These are phyloP conservation scores for Clarireedia homoeocarpa DNA, from an alignment of 2,329 filamentous ascomycete genomes.

Conservation along the genomic window DNA sequence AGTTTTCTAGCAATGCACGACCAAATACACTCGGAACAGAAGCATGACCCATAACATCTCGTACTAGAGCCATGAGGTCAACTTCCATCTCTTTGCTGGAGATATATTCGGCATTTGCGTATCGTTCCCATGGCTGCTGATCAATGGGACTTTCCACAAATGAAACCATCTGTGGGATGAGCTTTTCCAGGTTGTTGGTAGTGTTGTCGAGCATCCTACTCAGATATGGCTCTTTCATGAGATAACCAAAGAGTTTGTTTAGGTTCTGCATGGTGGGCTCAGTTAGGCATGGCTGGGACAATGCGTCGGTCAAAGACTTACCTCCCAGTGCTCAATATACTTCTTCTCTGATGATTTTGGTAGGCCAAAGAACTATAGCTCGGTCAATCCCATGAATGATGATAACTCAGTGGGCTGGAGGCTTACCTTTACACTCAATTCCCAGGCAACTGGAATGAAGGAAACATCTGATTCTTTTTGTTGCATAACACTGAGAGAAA, in stretches of 20 bases:
- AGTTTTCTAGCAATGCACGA: constrained; percentile 41
- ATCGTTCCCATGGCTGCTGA: constrained; percentile 53
- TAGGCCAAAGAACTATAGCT: constrained; percentile 24
- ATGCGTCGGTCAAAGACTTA: constrained; percentile 20
- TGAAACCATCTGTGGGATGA: constrained; percentile 48
- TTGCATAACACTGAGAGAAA: constrained; percentile 16
- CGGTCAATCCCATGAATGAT: too few species aligned
- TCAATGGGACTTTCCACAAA: constrained; percentile 53
- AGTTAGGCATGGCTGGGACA: background rate
- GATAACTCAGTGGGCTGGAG: background rate
- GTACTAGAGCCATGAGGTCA: constrained; percentile 42
- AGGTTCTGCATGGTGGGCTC: background rate
- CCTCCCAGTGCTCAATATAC: constrained; percentile 22
- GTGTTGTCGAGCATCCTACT: constrained; percentile 33
- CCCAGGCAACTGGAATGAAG: constrained; percentile 17
- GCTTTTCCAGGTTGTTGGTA: constrained; percentile 34
- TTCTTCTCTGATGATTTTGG: constrained; percentile 19
- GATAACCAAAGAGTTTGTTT: constrained; percentile 19
- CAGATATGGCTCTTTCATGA: constrained; percentile 41
- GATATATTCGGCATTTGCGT: constrained; percentile 35
- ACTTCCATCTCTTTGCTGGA: constrained; percentile 43
- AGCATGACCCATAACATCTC: constrained; percentile 47
- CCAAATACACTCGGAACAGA: constrained; percentile 45
- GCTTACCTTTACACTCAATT: constrained; percentile 16
- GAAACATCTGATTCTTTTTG: constrained; percentile 20